Percentiles rank a stretch among this genome's conserved stretches.
These are phyloP conservation scores for Stephania japonica DNA, from an alignment of 164 flowering plant species.

Conservation along the genomic window DNA sequence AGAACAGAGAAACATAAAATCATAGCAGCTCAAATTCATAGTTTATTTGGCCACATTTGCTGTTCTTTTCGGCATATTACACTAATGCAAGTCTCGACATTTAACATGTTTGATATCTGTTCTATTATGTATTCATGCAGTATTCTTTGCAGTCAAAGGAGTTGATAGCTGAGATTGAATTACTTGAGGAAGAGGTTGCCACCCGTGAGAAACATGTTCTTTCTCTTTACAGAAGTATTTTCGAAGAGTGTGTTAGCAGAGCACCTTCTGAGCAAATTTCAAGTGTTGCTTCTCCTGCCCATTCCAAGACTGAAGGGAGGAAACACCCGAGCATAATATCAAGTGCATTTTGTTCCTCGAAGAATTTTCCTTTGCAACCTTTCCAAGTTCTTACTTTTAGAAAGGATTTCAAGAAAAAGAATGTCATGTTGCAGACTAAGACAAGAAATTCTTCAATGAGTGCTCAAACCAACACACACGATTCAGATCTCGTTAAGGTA, in stretches of 20 bases:
- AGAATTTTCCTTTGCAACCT: constrained; percentile 54
- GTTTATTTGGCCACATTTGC: neutral
- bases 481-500: constrained; percentile 44
- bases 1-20: too few relatives aligned
- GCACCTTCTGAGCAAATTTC: constrained; percentile 64
- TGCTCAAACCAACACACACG: constrained; percentile 27
- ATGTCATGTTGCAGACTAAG: constrained; percentile 29
- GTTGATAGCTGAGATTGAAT: constrained; percentile 71
- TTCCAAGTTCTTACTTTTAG: constrained; percentile 49
- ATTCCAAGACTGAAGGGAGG: constrained; percentile 39
- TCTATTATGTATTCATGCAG: neutral
- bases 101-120: neutral
- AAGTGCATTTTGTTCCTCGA: constrained; percentile 79
- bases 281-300: constrained; percentile 59
- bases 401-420: constrained; percentile 43
- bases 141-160: constrained; percentile 53
- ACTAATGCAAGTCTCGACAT: neutral
- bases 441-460: constrained; percentile 31
- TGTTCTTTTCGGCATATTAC: neutral
- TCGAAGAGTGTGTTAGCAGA: constrained; percentile 54
- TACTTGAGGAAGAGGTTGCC: constrained; percentile 85
- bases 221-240: constrained; percentile 69
- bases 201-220: constrained; percentile 83
- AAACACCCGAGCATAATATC: constrained; percentile 79
- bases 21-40: neutral